Evolutionary conservation across 2,329 filamentous ascomycete genomes (phyloP).

Genomic region (Aureobasidium leucospermi): DNA sequence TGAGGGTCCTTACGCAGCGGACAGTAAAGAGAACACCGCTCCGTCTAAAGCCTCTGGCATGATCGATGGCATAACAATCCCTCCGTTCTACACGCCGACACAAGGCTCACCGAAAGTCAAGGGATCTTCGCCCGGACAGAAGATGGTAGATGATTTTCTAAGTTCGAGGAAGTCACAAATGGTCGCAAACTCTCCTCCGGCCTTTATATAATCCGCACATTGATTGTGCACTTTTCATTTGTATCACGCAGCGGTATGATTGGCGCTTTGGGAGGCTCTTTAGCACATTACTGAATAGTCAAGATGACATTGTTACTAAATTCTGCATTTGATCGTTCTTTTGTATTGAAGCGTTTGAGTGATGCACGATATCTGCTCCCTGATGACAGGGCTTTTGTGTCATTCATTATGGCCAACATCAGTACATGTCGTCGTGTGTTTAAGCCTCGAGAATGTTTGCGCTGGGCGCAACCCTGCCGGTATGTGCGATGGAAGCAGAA

Average conservation of each 20-base stretch:
- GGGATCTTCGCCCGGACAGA: constrained; percentile 15
- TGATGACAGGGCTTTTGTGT: too few species aligned
- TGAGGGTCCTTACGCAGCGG: constrained; percentile 27
- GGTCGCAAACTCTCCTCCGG: not conserved
- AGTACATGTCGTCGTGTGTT: too few species aligned
- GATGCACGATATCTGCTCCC: too few species aligned
- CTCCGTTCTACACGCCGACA: constrained; percentile 14
- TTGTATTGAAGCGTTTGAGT: too few species aligned
- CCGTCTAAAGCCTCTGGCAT: constrained; percentile 10
- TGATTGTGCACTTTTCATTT: constrained; percentile 4
- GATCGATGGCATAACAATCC: constrained; percentile 11
- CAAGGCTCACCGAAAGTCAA: constrained; percentile 11
- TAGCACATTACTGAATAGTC: not conserved
- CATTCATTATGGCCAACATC: too few species aligned
- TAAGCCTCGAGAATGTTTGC: too few species aligned
- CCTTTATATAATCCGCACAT: constrained; percentile 11
- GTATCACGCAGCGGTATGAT: not conserved
- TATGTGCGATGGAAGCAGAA: too few species aligned
- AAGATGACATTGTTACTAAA: not conserved
- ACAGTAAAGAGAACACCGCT: not conserved
- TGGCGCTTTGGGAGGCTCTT: not conserved
- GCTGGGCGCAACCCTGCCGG: too few species aligned
- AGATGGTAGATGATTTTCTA: constrained; percentile 16
- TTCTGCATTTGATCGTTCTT: too few species aligned
- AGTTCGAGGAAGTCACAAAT: constrained; percentile 1